Percentiles rank a stretch among this genome's conserved stretches.
Conservation (phyloP, 139 green algal genomes). For the Ostreobium quekettii region DNA sequence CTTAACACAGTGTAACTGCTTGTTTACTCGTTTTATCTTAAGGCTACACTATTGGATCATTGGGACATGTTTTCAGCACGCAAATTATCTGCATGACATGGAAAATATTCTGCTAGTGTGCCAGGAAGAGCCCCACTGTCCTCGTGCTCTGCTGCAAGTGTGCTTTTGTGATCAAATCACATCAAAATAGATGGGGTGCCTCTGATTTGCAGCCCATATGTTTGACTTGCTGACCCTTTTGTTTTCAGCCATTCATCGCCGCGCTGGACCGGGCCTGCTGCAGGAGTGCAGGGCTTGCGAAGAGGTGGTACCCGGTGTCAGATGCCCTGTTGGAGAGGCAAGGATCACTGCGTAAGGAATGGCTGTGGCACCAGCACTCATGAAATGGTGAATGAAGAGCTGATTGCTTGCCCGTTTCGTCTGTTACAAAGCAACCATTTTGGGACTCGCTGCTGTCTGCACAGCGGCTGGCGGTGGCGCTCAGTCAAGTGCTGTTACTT, state of each 20-base stretch:
- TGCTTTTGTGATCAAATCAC: too few relatives aligned
- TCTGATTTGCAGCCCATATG: too few relatives aligned
- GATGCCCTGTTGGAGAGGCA: conserved; percentile 73
- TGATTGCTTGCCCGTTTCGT: background rate
- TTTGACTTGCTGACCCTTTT: too few relatives aligned
- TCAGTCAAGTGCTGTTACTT: background rate
- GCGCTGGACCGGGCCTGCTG: conserved; percentile 60
- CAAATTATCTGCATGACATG: too few relatives aligned
- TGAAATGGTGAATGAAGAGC: background rate
- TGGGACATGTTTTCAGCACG: too few relatives aligned
- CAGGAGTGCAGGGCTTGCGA: conserved; percentile 53
- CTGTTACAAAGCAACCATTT: background rate
- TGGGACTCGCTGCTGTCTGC: background rate
- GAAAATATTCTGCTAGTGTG: too few relatives aligned
- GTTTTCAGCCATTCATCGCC: conserved; percentile 78
- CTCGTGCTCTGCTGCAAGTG: background rate
- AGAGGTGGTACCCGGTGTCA: conserved; percentile 40
- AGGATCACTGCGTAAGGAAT: conserved; percentile 50
- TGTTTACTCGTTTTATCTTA: too few relatives aligned
- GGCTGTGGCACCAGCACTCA: background rate
- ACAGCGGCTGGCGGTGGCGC: background rate
- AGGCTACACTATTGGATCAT: too few relatives aligned
- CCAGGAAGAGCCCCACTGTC: background rate
- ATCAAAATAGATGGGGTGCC: too few relatives aligned
- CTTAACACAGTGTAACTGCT: too few relatives aligned